Evolutionary conservation across 2,329 filamentous ascomycete species (phyloP), one percentile per base, ranked within the genome.

Genomic region (Biscogniauxia marginata): DNA sequence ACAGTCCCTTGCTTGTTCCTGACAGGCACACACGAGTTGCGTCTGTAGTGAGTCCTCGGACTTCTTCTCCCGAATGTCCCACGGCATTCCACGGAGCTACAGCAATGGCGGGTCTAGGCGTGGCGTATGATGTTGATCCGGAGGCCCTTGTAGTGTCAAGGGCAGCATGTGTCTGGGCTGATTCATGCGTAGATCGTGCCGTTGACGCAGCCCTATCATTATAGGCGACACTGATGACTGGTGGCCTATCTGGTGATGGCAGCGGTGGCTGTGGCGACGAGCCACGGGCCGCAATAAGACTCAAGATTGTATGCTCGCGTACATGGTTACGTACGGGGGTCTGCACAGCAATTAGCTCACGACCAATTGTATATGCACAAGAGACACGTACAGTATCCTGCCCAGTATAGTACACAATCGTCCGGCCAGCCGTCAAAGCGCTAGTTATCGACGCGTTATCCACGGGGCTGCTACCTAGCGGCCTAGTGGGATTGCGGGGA

Each of bases 191-290:
- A 6, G 6, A 3, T 9, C 6, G 9, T 39, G 5, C 2, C 2
- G 13, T 39, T 53, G 58, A 58, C 22, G 46, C 43, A 23, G 47
- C 46, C 50, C 49, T 7, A 46, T 8, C 43, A 39, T n/a, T 43
- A 2, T 3, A 39, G n/a, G 9, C 9, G 30, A 6, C 9, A n/a
- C 11, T 39, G 6, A 39, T 6, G 30, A 39, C 30, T 39, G 30
- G 30, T n/a, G 30, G 30, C 13, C 30, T 11, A 39, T 39, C 30
- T 39, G 30, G 30, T 6, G 30, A 39, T 39, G 30, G 9, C 9
- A 39, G 30, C n/a, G 30, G 30, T 16, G 30, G 30, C n/a, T 39
- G 5, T 6, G 30, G 9, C 13, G 11, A 39, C n/a, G 30, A 39
- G 30, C 4, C 4, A 39, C 30, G 45, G 52, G 6, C 24, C 23